phyloP scores from a whole-genome alignment of 228 moss, liverwort and hornwort species.

The Sphagnum magellanicum region DNA sequence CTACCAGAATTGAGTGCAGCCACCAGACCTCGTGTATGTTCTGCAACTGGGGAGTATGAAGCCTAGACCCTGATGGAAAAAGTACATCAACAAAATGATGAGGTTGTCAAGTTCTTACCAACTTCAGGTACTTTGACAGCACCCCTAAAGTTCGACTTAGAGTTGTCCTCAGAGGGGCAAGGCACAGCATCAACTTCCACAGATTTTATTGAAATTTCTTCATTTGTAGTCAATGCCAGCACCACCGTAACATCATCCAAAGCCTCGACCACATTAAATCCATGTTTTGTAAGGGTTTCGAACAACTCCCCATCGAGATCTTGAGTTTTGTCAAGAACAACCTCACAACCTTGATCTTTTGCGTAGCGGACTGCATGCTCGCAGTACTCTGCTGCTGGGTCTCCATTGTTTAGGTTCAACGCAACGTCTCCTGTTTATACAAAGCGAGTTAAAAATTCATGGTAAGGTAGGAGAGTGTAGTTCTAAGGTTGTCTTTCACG shows the following conservation, averaged over 20 bases:
- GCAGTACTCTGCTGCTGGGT: no score
- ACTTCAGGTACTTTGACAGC: neutral
- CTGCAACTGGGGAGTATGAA: no score
- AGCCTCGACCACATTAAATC: neutral
- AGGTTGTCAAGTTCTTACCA: neutral
- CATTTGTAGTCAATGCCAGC: neutral
- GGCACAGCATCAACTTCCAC: neutral
- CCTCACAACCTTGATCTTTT: neutral
- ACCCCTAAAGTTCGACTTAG: neutral
- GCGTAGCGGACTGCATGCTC: neutral
- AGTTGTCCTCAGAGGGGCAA: neutral
- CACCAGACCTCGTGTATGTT: no score
- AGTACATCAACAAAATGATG: neutral
- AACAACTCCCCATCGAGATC: neutral
- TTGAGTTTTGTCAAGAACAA: neutral
- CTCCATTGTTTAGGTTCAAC: no score
- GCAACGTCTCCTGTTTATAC: no score
- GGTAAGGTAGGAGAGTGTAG: no score
- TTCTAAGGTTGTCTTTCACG: no score
- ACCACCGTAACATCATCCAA: neutral
- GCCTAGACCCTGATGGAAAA: neutral
- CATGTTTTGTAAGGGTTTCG: neutral
- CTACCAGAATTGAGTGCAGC: no score
- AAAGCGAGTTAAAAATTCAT: no score
- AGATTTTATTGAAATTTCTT: neutral